A percentile compares a stretch with the other conserved stretches of the same genome.
phyloP scores from a whole-genome alignment of 2,329 filamentous ascomycete species.

The Cytospora chrysosperma region DNA sequence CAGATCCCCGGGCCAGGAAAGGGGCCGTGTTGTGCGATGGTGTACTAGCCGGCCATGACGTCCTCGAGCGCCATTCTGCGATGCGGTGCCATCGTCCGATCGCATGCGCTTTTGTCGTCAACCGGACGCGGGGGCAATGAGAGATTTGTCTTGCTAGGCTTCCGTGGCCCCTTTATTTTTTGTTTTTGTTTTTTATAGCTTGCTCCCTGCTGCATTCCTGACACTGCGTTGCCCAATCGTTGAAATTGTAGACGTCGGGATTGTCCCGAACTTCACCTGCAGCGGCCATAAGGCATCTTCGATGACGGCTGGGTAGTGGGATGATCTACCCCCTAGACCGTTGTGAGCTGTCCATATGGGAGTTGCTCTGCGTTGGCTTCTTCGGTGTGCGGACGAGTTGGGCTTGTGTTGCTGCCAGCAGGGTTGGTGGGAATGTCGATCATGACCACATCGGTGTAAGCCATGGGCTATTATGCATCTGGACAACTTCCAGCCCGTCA shows the following conservation, averaged over 20 bases:
- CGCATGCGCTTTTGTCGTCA: background rate
- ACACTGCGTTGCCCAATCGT: too few species aligned
- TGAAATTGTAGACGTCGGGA: background rate
- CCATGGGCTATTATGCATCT: conserved; percentile 5
- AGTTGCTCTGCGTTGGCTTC: background rate
- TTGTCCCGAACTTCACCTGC: background rate
- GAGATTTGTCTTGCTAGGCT: background rate
- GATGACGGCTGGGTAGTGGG: background rate
- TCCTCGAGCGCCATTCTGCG: background rate
- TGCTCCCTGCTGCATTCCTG: background rate
- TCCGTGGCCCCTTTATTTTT: too few species aligned
- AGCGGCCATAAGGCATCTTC: background rate
- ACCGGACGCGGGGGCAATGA: background rate
- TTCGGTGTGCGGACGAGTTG: background rate
- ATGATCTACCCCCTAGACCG: background rate
- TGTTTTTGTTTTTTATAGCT: background rate
- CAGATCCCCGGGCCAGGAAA: background rate
- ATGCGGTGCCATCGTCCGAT: too few species aligned
- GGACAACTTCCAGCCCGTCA: background rate
- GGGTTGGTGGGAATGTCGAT: conserved; percentile 4
- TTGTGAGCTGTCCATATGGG: background rate
- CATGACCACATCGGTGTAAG: conserved; percentile 11
- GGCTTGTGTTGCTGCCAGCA: background rate
- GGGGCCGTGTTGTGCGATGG: background rate
- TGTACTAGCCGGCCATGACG: background rate